Percentiles rank a stretch among this genome's conserved stretches.
Conservation (phyloP, 192 early-diverging fungal species). For the Powellomyces hirtus region DNA sequence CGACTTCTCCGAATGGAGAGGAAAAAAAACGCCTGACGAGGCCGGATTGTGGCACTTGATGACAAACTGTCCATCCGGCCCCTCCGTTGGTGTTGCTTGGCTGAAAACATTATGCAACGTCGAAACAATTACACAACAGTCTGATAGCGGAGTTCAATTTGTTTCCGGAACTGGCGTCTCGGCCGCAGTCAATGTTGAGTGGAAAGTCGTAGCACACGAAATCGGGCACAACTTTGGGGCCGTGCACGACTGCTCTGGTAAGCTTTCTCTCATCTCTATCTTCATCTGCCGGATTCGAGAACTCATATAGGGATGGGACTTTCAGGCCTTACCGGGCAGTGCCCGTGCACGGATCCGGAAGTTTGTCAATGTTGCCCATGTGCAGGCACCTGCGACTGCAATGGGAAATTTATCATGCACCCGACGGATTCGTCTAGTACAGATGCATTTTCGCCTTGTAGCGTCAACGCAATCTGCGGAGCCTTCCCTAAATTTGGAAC, state of each 20-base stretch:
- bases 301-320: background rate
- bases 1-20: slow-evolving; percentile 91
- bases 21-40: slow-evolving; percentile 63
- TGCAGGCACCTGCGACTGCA: slow-evolving; percentile 50
- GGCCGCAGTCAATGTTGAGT: slow-evolving; percentile 79
- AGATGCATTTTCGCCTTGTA: slow-evolving; percentile 43
- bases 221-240: slow-evolving; percentile 84
- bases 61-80: slow-evolving; percentile 71
- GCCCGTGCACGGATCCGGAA: slow-evolving; percentile 23
- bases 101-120: slow-evolving; percentile 22
- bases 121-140: slow-evolving; percentile 7
- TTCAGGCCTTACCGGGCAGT: slow-evolving; percentile 8
- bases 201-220: slow-evolving; percentile 95
- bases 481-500: slow-evolving; percentile 21
- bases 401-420: slow-evolving; percentile 47
- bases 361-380: slow-evolving; percentile 72
- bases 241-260: slow-evolving; percentile 78
- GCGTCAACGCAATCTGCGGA: slow-evolving; percentile 33
- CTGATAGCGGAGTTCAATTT: slow-evolving; percentile 45
- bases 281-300: background rate
- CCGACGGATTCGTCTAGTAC: slow-evolving; percentile 47
- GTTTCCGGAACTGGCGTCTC: slow-evolving; percentile 84
- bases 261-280: background rate
- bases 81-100: slow-evolving; percentile 25
- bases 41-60: slow-evolving; percentile 91